Percentiles rank a stretch among this genome's conserved stretches.
These are phyloP conservation scores for Lactarius quietus DNA, from an alignment of 768 basidiomycete genomes.

Conservation along the genomic window DNA sequence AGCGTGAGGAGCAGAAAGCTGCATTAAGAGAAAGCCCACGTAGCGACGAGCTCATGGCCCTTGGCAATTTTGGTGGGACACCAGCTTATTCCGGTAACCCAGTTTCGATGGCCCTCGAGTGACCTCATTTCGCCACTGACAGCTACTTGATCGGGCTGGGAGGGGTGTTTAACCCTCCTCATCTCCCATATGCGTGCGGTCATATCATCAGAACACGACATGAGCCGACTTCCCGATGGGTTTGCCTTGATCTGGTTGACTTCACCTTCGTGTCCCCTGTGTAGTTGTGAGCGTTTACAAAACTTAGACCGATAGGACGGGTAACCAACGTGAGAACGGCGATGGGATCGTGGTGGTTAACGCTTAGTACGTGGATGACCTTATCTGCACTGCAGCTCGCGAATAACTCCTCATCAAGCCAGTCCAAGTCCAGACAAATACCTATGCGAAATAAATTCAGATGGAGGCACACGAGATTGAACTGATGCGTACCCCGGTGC, in stretches of 20 bases:
- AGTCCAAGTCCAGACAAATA: conserved; percentile 79
- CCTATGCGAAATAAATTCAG: conserved; percentile 37
- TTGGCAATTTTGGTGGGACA: conserved; percentile 50
- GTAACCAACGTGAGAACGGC: conserved; percentile 58
- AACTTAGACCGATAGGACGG: neutral
- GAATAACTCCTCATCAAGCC: conserved; percentile 68
- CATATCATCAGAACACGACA: conserved; percentile 79
- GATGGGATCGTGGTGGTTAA: conserved; percentile 51
- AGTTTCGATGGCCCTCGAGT: conserved; percentile 60
- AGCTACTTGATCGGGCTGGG: conserved; percentile 24
- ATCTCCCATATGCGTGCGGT: conserved; percentile 77
- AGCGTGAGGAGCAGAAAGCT: conserved; percentile 8
- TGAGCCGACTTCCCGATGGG: conserved; percentile 58
- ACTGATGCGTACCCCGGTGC: conserved; percentile 53
- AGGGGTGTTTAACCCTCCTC: conserved; percentile 40
- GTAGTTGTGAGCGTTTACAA: neutral
- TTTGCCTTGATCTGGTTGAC: conserved; percentile 77
- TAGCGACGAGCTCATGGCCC: conserved; percentile 62
- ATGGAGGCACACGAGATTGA: neutral
- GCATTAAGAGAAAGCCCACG: conserved; percentile 43
- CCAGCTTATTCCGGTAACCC: conserved; percentile 68
- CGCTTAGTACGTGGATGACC: conserved; percentile 55
- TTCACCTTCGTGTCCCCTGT: conserved; percentile 70
- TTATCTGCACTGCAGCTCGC: conserved; percentile 72
- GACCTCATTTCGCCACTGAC: conserved; percentile 37